Percentiles rank a stretch among this genome's conserved stretches.
Conservation (phyloP, 2,329 filamentous ascomycete genomes). For the Aspergillus sp. region DNA sequence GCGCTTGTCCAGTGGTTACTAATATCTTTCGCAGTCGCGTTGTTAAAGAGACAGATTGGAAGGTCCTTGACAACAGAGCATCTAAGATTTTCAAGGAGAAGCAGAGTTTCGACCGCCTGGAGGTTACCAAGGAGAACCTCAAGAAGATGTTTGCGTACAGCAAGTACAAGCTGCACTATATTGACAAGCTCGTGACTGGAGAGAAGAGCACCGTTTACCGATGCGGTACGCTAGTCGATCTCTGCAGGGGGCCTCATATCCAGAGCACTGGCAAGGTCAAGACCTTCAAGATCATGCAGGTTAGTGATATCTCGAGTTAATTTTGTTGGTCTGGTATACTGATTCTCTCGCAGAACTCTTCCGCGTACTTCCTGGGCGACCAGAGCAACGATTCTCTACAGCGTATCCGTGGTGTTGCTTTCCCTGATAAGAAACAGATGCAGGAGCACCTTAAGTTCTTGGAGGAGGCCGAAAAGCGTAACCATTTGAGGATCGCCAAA, state of each 20-base stretch:
- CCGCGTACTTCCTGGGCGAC: slow-evolving; percentile 92
- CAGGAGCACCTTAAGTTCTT: slow-evolving; percentile 92
- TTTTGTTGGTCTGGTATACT: neutral
- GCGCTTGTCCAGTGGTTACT: slow-evolving; percentile 17
- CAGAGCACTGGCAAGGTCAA: slow-evolving; percentile 92
- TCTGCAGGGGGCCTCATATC: slow-evolving; percentile 93
- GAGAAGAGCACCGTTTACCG: slow-evolving; percentile 92
- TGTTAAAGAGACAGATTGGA: slow-evolving; percentile 76
- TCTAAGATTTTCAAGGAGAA: slow-evolving; percentile 91
- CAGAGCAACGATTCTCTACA: slow-evolving; percentile 92
- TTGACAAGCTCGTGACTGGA: slow-evolving; percentile 89
- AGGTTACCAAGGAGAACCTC: slow-evolving; percentile 85
- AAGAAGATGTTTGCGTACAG: slow-evolving; percentile 97
- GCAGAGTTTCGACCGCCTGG: slow-evolving; percentile 88
- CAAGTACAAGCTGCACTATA: slow-evolving; percentile 98
- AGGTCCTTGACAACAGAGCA: slow-evolving; percentile 78
- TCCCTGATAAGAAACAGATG: slow-evolving; percentile 94
- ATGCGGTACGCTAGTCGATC: slow-evolving; percentile 89
- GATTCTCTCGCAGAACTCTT: slow-evolving; percentile 57
- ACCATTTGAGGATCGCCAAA: slow-evolving; percentile 88
- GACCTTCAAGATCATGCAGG: slow-evolving; percentile 89
- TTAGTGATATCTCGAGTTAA: slow-evolving; percentile 22
- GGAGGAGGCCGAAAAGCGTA: slow-evolving; percentile 96
- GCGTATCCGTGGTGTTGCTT: slow-evolving; percentile 94
- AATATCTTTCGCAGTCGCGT: slow-evolving; percentile 45